phyloP scores from a whole-genome alignment of 1,284 basidiomycete species.

The Pterulicium gracile region DNA sequence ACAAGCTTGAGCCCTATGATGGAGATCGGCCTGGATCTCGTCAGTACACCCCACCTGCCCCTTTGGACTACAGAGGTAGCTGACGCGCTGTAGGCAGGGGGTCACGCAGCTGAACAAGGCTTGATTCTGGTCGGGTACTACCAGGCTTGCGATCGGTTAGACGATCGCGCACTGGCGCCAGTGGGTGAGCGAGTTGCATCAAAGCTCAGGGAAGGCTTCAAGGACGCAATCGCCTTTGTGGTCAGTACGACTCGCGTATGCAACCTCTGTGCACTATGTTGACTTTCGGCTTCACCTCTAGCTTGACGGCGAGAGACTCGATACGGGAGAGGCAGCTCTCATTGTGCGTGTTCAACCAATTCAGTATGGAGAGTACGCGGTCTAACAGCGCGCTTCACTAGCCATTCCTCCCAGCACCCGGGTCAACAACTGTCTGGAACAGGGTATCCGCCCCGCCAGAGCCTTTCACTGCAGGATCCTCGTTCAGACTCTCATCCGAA shows the following conservation, averaged over 20 bases:
- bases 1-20: constrained; percentile 69
- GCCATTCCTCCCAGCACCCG: constrained; percentile 34
- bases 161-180: constrained; percentile 45
- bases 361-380: constrained; percentile 1
- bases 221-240: constrained; percentile 52
- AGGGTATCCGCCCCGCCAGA: constrained; percentile 22
- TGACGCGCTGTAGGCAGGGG: constrained; percentile 30
- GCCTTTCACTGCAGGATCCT: constrained; percentile 34
- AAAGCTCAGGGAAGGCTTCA: constrained; percentile 39
- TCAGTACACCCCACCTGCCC: constrained; percentile 22
- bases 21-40: constrained; percentile 68
- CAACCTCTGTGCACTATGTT: constrained; percentile 5
- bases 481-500: constrained; percentile 27
- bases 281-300: constrained; percentile 15
- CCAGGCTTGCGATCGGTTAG: constrained; percentile 53
- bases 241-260: constrained; percentile 21
- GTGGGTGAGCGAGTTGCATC: constrained; percentile 52
- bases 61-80: constrained; percentile 1
- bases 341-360: constrained; percentile 30
- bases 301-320: constrained; percentile 48
- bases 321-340: constrained; percentile 36
- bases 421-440: constrained; percentile 29
- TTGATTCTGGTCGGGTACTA: constrained; percentile 59
- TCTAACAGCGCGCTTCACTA: constrained; percentile 15
- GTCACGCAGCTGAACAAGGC: constrained; percentile 38